Percentiles rank a stretch among this genome's conserved stretches.
Evolutionary conservation across 306 rosid species (phyloP).

Genomic region (Ormosia semicastrata): DNA sequence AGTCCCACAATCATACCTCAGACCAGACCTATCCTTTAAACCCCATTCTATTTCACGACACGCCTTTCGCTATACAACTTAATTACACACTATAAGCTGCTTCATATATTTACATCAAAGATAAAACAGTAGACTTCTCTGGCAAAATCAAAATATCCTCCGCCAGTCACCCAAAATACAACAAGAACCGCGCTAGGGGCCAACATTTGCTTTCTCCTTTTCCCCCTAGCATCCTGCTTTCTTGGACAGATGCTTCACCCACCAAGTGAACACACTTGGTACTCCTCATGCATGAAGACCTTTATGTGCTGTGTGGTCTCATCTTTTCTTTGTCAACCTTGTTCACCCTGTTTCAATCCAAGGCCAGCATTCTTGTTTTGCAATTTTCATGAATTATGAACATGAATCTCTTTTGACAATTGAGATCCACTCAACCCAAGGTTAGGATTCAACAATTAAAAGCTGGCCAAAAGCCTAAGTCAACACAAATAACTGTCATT

Average conservation of each 20-base stretch:
- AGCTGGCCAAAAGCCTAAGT: constrained; percentile 49
- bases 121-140: constrained; percentile 32
- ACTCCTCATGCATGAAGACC: constrained; percentile 24
- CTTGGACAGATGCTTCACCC: constrained; percentile 36
- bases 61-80: constrained; percentile 58
- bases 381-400: constrained; percentile 31
- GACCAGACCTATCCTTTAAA: constrained; percentile 28
- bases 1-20: constrained; percentile 31
- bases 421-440: constrained; percentile 37
- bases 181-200: background rate
- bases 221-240: constrained; percentile 20
- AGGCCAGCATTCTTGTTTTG: constrained; percentile 49
- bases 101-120: constrained; percentile 59
- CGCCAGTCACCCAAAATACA: constrained; percentile 42
- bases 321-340: constrained; percentile 29
- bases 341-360: constrained; percentile 35
- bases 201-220: constrained; percentile 27
- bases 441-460: constrained; percentile 38
- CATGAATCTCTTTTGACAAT: constrained; percentile 27
- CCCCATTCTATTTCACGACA: constrained; percentile 43
- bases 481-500: constrained; percentile 32
- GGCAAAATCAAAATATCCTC: constrained; percentile 37
- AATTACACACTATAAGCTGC: constrained; percentile 53
- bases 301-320: constrained; percentile 16
- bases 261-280: constrained; percentile 6